phyloP scores from a whole-genome alignment of 345 rosid species.

The Acer campestre region DNA sequence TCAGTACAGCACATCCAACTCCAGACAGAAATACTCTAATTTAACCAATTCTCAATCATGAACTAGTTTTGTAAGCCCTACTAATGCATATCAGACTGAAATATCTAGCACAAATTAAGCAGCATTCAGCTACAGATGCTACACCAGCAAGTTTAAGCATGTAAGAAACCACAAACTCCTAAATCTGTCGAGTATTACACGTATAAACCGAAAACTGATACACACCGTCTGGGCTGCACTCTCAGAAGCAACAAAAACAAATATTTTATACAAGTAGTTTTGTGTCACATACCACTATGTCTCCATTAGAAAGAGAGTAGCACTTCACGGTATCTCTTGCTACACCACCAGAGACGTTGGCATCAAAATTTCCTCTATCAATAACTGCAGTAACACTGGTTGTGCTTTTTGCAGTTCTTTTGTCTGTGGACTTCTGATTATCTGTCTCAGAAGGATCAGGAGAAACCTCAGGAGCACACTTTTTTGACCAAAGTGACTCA shows the following conservation, averaged over 20 bases:
- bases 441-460: conserved; percentile 39
- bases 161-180: conserved; percentile 14
- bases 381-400: conserved; percentile 58
- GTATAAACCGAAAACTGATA: neutral
- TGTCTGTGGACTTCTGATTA: conserved; percentile 22
- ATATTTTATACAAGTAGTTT: conserved; percentile 22
- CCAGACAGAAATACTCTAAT: conserved; percentile 1
- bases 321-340: conserved; percentile 79
- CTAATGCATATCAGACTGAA: conserved; percentile 15
- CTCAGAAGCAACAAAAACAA: conserved; percentile 6
- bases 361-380: conserved; percentile 84
- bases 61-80: neutral
- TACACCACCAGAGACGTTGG: conserved; percentile 78
- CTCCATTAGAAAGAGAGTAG: conserved; percentile 86
- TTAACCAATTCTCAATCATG: neutral
- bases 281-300: conserved; percentile 80
- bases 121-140: conserved; percentile 4
- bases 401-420: conserved; percentile 29
- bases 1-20: conserved; percentile 12
- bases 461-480: conserved; percentile 38
- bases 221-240: neutral
- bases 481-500: conserved; percentile 87
- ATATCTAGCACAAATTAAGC: conserved; percentile 2
- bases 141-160: neutral
- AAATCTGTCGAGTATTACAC: neutral